These are phyloP conservation scores for Podila minutissima DNA, from an alignment of 192 early-diverging fungal species.

Conservation along the genomic window DNA sequence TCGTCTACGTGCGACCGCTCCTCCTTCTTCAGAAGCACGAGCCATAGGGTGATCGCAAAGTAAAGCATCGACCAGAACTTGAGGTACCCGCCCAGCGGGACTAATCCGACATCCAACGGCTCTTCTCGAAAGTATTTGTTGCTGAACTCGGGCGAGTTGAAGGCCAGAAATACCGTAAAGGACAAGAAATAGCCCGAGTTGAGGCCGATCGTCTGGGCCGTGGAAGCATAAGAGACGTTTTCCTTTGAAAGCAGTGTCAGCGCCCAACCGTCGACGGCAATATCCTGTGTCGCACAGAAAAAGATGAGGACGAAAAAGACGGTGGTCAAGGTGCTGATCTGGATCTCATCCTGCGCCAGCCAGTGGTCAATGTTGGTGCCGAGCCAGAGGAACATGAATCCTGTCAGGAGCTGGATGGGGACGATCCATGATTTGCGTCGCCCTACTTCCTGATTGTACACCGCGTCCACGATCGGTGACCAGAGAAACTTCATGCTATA, in stretches of 20 bases:
- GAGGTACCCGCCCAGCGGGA: slow-evolving; percentile 89
- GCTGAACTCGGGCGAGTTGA: slow-evolving; percentile 94
- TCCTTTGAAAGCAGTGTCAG: slow-evolving; percentile 91
- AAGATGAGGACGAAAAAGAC: slow-evolving; percentile 88
- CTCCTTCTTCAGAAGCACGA: slow-evolving; percentile 84
- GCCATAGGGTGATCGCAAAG: slow-evolving; percentile 82
- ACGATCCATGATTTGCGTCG: slow-evolving; percentile 98
- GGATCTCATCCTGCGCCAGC: slow-evolving; percentile 63
- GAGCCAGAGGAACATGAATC: slow-evolving; percentile 81
- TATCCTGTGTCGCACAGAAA: slow-evolving; percentile 95
- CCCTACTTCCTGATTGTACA: slow-evolving; percentile 84
- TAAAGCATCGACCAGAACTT: slow-evolving; percentile 93
- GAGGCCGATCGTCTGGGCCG: slow-evolving; percentile 96
- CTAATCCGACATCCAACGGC: slow-evolving; percentile 72
- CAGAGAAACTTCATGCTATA: slow-evolving; percentile 98
- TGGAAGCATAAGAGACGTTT: slow-evolving; percentile 91
- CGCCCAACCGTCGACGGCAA: slow-evolving; percentile 91
- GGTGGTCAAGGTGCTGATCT: slow-evolving; percentile 74
- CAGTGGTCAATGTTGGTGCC: slow-evolving; percentile 80
- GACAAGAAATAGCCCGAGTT: slow-evolving; percentile 96
- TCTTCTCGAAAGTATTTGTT: slow-evolving; percentile 86
- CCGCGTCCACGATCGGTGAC: slow-evolving; percentile 96
- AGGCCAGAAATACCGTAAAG: slow-evolving; percentile 96
- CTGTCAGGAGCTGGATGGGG: slow-evolving; percentile 92
- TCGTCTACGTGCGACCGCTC: slow-evolving; percentile 26